A percentile compares a stretch with the other conserved stretches of the same genome.
Evolutionary conservation across 1,284 basidiomycete species (phyloP).

Genomic region (Pseudozyma tsukubaensis): DNA sequence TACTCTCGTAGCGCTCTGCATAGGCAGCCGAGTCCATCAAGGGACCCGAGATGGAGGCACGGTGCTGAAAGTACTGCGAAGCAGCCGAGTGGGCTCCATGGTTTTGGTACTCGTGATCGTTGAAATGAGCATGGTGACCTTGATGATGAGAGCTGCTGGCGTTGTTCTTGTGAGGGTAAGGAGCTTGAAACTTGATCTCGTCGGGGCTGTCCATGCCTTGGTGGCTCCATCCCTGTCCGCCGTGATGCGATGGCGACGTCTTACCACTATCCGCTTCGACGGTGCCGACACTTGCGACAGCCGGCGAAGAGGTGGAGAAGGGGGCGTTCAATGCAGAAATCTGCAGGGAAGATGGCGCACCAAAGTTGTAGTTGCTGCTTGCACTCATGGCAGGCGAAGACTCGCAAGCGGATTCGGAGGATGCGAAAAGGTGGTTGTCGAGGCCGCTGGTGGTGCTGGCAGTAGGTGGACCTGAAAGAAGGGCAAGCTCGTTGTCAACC

Average conservation of each 20-base stretch:
- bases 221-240: constrained; percentile 26
- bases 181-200: constrained; percentile 14
- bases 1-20: constrained; percentile 25
- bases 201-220: constrained; percentile 12
- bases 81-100: constrained; percentile 13
- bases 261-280: constrained; percentile 20
- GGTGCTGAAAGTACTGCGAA: constrained; percentile 48
- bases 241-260: constrained; percentile 27
- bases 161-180: constrained; percentile 18
- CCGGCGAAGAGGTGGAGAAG: constrained; percentile 30
- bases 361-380: constrained; percentile 34
- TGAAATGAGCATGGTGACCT: constrained; percentile 10
- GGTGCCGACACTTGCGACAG: constrained; percentile 24
- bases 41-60: constrained; percentile 57
- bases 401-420: constrained; percentile 19
- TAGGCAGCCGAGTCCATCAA: constrained; percentile 36
- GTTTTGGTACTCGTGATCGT: constrained; percentile 28
- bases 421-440: constrained; percentile 7
- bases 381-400: constrained; percentile 39
- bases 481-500: constrained; percentile 1
- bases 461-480: constrained; percentile 6
- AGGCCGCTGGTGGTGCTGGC: constrained; percentile 8
- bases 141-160: constrained; percentile 15
- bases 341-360: constrained; percentile 33
- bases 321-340: constrained; percentile 24